Percentiles rank a stretch among this genome's conserved stretches.
phyloP scores from a whole-genome alignment of 2,329 filamentous ascomycete species.

The Alternaria dauci region DNA sequence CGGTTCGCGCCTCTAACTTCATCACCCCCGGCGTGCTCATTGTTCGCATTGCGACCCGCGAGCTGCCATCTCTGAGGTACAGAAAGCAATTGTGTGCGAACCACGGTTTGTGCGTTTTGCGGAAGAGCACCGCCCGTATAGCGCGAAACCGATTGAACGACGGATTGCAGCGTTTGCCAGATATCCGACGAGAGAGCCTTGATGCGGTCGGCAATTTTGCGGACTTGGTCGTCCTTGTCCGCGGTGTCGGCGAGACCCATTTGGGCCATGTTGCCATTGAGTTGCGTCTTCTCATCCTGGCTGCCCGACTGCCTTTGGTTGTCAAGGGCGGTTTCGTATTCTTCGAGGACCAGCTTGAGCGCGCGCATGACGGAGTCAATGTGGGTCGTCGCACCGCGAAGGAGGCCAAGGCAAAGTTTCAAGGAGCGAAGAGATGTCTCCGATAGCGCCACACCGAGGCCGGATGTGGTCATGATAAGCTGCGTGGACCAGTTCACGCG shows the following conservation, averaged over 20 bases:
- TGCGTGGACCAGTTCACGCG: slow-evolving; percentile 76
- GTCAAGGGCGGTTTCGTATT: slow-evolving; percentile 71
- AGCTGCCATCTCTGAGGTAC: slow-evolving; percentile 83
- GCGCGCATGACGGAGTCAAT: slow-evolving; percentile 78
- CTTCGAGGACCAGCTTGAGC: slow-evolving; percentile 77
- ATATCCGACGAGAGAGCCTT: slow-evolving; percentile 66
- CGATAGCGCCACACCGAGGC: slow-evolving; percentile 88
- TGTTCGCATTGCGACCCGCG: slow-evolving; percentile 63
- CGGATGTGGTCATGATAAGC: slow-evolving; percentile 88
- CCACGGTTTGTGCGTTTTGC: slow-evolving; percentile 83
- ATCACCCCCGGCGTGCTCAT: slow-evolving; percentile 32
- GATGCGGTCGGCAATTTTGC: slow-evolving; percentile 78
- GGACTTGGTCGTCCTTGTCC: slow-evolving; percentile 53
- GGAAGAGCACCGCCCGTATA: slow-evolving; percentile 92
- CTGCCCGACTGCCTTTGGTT: slow-evolving; percentile 34
- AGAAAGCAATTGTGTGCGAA: slow-evolving; percentile 83
- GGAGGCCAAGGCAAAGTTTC: slow-evolving; percentile 82
- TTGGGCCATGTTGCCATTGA: slow-evolving; percentile 27
- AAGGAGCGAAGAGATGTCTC: slow-evolving; percentile 85
- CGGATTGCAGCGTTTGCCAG: slow-evolving; percentile 70
- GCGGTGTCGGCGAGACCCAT: slow-evolving; percentile 26
- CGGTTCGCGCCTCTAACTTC: slow-evolving; percentile 71
- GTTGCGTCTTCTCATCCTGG: slow-evolving; percentile 21
- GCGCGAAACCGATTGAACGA: slow-evolving; percentile 84
- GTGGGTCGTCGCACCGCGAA: slow-evolving; percentile 82